Evolutionary conservation across 495 filamentous ascomycete species (phyloP).

Genomic region (Bombardia bombarda): DNA sequence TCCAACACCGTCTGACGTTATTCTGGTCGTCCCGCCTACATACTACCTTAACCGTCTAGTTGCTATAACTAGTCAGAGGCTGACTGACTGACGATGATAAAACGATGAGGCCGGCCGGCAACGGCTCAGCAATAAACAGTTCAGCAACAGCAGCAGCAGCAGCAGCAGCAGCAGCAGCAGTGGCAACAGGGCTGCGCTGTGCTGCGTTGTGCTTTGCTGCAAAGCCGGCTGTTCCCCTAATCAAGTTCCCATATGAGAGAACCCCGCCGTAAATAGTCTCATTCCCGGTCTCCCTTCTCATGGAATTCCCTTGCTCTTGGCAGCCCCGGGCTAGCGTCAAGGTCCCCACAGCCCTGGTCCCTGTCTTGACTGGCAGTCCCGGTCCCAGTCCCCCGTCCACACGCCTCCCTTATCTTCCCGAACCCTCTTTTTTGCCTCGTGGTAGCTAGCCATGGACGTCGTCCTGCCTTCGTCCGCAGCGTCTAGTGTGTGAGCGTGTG

Average conservation of each 20-base stretch:
- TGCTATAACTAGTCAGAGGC: too few relatives aligned
- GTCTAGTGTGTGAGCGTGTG: constrained; percentile 4
- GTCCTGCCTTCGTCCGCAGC: constrained; percentile 11
- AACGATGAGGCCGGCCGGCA: too few relatives aligned
- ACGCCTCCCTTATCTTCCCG: constrained; percentile 28
- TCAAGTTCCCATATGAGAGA: neutral
- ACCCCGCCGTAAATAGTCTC: constrained; percentile 5
- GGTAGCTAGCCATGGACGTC: constrained; percentile 19
- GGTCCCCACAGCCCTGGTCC: constrained; percentile 15
- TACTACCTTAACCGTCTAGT: too few relatives aligned
- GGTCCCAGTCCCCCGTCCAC: constrained; percentile 17
- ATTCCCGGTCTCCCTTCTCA: constrained; percentile 15
- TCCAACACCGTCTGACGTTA: too few relatives aligned
- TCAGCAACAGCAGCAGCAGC: too few relatives aligned
- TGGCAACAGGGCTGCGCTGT: too few relatives aligned
- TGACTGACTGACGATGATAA: too few relatives aligned
- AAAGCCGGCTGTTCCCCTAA: neutral
- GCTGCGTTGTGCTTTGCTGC: too few relatives aligned
- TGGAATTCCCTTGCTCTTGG: constrained; percentile 17
- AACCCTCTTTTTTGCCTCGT: constrained; percentile 32
- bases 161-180: too few relatives aligned
- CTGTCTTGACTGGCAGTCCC: constrained; percentile 22
- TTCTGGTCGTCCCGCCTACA: too few relatives aligned
- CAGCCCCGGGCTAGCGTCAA: constrained; percentile 2
- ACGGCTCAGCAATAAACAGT: too few relatives aligned